Conservation (phyloP, 75 land plant species). For the Cunninghamia lanceolata region DNA sequence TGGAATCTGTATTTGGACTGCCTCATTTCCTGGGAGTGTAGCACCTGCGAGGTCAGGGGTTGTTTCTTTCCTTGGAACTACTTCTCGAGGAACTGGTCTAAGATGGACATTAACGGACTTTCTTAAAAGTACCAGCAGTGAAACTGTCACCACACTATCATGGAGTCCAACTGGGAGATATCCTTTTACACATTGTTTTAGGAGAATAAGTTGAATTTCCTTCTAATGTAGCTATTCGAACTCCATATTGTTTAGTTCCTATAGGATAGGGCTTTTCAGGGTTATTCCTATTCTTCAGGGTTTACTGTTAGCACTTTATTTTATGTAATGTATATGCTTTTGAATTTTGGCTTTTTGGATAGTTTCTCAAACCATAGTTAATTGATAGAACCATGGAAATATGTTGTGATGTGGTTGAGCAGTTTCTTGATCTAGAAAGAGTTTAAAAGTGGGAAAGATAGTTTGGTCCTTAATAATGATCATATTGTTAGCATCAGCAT, state of each 20-base stretch:
- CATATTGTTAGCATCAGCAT: slow-evolving; percentile 90
- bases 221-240: not conserved
- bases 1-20: slow-evolving; percentile 93
- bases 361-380: not conserved
- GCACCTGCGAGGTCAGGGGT: slow-evolving; percentile 74
- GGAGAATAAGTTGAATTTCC: not conserved
- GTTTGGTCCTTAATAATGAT: slow-evolving; percentile 21
- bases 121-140: slow-evolving; percentile 48
- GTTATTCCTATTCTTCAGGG: not conserved
- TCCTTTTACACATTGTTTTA: slow-evolving; percentile 37
- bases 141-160: slow-evolving; percentile 66
- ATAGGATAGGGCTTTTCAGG: not conserved
- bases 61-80: slow-evolving; percentile 48
- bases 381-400: not conserved
- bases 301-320: not conserved
- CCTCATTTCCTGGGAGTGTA: slow-evolving; percentile 76
- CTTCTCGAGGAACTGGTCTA: slow-evolving; percentile 63
- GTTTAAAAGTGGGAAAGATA: not conserved
- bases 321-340: not conserved
- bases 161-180: slow-evolving; percentile 98
- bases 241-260: not conserved
- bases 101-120: slow-evolving; percentile 86
- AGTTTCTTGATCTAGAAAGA: not conserved
- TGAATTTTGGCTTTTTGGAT: not conserved
- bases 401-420: not conserved